Conservation (phyloP, 345 rosid species). For the Populus tremula region DNA sequence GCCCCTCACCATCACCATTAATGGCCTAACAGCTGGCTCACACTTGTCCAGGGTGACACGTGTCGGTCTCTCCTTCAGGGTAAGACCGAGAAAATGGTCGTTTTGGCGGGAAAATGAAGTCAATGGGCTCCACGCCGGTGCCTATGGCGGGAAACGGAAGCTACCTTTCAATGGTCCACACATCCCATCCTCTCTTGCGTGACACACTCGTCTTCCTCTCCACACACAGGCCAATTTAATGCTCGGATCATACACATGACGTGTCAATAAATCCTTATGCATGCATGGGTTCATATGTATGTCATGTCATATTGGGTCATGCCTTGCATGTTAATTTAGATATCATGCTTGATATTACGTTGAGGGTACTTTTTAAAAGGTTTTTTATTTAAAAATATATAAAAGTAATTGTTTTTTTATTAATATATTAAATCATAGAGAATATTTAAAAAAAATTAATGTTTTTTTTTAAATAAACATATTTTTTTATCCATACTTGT, state of each 20-base stretch:
- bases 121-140: conserved; percentile 28
- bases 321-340: too few species aligned
- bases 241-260: background rate
- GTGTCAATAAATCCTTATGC: background rate
- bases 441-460: too few species aligned
- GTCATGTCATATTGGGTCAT: background rate
- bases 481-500: too few species aligned
- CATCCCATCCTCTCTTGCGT: conserved; percentile 22
- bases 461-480: too few species aligned
- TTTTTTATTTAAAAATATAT: too few species aligned
- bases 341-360: too few species aligned
- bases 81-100: background rate
- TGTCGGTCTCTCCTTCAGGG: background rate
- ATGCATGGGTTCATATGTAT: background rate
- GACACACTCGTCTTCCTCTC: conserved; percentile 5
- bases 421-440: too few species aligned
- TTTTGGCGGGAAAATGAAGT: conserved; percentile 36
- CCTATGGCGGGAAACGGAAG: conserved; percentile 45
- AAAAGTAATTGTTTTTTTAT: too few species aligned
- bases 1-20: background rate
- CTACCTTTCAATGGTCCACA: conserved; percentile 18
- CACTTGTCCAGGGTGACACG: background rate
- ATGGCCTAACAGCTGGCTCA: conserved; percentile 3
- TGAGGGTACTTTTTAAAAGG: too few species aligned
- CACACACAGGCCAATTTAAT: background rate